Base-by-base conservation (phyloP, 2,329 filamentous ascomycete genomes). In the Biscogniauxia sp. region DNA sequence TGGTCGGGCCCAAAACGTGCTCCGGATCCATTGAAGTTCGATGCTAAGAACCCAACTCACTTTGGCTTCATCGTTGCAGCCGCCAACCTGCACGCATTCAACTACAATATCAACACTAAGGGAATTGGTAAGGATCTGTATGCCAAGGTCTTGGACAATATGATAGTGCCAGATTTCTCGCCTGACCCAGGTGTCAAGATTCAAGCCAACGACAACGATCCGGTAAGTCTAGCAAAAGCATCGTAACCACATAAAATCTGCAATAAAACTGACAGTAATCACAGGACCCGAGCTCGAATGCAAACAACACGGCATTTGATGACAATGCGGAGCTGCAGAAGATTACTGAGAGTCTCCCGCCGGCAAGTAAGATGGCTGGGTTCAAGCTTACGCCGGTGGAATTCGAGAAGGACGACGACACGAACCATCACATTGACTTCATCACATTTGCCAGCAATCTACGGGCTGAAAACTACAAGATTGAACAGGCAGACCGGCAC, bases 1-100 rank as follows among this genome's bases (percentile, higher is more conserved):
- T 99, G 95, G 95, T 98, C 95, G 28, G 94, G 95, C 11, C 95
- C 95, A 54, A 99, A 99, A 86, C 92, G 95, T 72, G 95, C 95
- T 13, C 95, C 95, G 5, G 92, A 96, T 64, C 85, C 94, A 65
- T 82, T 98, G 73, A 93, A 91, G 75, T 99, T 99, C 68, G 91
- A 97, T 70, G 77, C 88, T 53, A 84, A 88, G 62, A 95, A 97
- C 77, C 82, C 88, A 11, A 95, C 92, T 20, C 95, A 99, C 77
- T 89, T 94, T 72, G 87, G 85, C 45, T 99, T 97, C 74, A 82
- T 99, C 58, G 86, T 96, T 64, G 88, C 95, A 19, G 95, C 88
- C 7, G 93, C 95, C 41, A 95, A 96, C 73, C 84, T 99, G 25
- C 95, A 97, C 70, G 95, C 94, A 0, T 99, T 95, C 84, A 99